Percentiles rank a stretch among this genome's conserved stretches.
phyloP scores from a whole-genome alignment of 169 alveolate genomes.

The Besnoitia besnoiti region DNA sequence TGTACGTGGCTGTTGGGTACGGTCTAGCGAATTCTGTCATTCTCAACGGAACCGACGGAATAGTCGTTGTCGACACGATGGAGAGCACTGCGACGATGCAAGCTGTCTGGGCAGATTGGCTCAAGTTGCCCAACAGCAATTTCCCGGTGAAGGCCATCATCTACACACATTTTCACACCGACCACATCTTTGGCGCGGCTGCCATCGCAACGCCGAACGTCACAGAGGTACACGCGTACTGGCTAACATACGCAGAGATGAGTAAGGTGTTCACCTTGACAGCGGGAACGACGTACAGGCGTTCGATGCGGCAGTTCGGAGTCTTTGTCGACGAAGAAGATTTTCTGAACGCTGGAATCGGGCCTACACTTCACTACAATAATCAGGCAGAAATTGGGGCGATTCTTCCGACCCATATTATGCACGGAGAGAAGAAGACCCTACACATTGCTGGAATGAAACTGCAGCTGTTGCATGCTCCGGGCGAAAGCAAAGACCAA shows the following conservation, averaged over 20 bases:
- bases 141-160: slow-evolving; percentile 55
- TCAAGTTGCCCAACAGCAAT: background rate
- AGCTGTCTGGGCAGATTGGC: slow-evolving; percentile 38
- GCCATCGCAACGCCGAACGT: slow-evolving; percentile 8
- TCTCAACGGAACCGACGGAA: slow-evolving; percentile 34
- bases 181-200: slow-evolving; percentile 62
- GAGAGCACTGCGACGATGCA: slow-evolving; percentile 45
- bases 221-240: slow-evolving; percentile 43
- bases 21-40: slow-evolving; percentile 57
- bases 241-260: slow-evolving; percentile 17
- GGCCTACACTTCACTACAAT: slow-evolving; percentile 56
- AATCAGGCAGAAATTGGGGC: slow-evolving; percentile 22
- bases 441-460: slow-evolving; percentile 38
- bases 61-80: slow-evolving; percentile 57
- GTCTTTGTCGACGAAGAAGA: slow-evolving; percentile 35
- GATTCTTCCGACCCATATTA: slow-evolving; percentile 28
- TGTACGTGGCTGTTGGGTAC: slow-evolving; percentile 54
- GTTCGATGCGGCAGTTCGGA: slow-evolving; percentile 69
- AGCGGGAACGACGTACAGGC: slow-evolving; percentile 35
- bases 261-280: slow-evolving; percentile 26
- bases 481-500: slow-evolving; percentile 68
- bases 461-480: slow-evolving; percentile 55
- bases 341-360: slow-evolving; percentile 67
- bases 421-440: slow-evolving; percentile 32
- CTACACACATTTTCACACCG: slow-evolving; percentile 66